Conservation (phyloP, 371 early-diverging fungal species). For the Conidiobolus incongruus region DNA sequence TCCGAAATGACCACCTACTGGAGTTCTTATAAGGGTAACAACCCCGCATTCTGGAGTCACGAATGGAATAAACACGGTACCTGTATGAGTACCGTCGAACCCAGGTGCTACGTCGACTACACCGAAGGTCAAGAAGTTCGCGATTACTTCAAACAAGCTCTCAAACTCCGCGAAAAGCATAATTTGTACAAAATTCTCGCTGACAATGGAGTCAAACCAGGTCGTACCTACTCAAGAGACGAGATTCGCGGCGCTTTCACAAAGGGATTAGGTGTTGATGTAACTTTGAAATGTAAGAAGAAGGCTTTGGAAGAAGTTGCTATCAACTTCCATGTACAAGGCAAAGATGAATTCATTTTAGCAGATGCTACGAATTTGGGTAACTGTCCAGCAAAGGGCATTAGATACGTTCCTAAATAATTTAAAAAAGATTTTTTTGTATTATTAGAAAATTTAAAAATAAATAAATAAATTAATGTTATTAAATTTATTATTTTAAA, state of each 20-base stretch:
- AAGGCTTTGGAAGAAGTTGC: background rate
- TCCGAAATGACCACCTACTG: conserved; percentile 8
- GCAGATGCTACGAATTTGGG: background rate
- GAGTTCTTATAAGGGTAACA: conserved; percentile 15
- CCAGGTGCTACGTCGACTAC: conserved; percentile 15
- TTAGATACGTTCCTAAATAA: too few relatives aligned
- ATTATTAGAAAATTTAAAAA: too few relatives aligned
- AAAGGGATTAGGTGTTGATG: background rate
- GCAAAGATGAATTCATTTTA: conserved; percentile 6
- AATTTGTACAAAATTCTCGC: conserved; percentile 17
- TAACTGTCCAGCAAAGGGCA: too few relatives aligned
- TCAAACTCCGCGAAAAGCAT: conserved; percentile 15
- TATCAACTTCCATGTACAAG: background rate
- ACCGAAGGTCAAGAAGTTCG: conserved; percentile 16
- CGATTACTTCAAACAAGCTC: conserved; percentile 18
- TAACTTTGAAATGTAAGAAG: background rate
- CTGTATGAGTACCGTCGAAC: conserved; percentile 20
- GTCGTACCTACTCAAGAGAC: conserved; percentile 2
- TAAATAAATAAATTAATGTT: too few relatives aligned
- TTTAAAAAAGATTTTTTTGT: too few relatives aligned
- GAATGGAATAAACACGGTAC: conserved; percentile 31
- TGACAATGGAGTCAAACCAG: conserved; percentile 17
- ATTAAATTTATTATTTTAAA: too few relatives aligned
- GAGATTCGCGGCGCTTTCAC: background rate
- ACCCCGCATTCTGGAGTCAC: conserved; percentile 15